Base-by-base conservation (phyloP, 495 filamentous ascomycete genomes). In the Lindgomyces ingoldianus region DNA sequence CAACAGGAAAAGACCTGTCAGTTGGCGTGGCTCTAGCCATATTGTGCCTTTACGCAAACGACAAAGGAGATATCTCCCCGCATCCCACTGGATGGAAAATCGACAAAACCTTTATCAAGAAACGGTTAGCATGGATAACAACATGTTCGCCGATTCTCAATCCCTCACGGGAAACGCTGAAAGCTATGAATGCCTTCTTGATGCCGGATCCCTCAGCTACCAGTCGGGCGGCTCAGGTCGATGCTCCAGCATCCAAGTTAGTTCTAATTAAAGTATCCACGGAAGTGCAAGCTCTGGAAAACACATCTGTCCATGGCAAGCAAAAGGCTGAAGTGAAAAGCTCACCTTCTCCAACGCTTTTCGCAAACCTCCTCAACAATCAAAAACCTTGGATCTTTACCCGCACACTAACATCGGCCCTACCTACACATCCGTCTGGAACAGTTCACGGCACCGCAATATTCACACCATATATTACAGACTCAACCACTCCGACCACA, bases 101-200 rank as follows among this genome's bases (percentile, higher is more conserved):
- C 45, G 83, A 84, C 74, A 97, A 98, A 74, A 78, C 78, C n/a
- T 80, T 87, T 49, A 90, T 97, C 69, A 83, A 88, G 55, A 84
- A 87, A 53, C 81, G 87, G 55, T 79, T 96, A 16, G 87, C 89
- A 8, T 89, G 87, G 80, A 89, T 97, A 54, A 87, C 90, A 62
- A 86, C 83, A 16, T 84, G 86, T 0, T 81, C 86, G 65, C 86
- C 89, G 21, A 86, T 87, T 63, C 86, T 86, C 16, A 95, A 94
- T 71, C 91, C 91, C 0, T 88, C 85, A 62, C 80, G 93, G 42
- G 81, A 87, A 27, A 96, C 91, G 0, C 75, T 98, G 51, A 90
- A 96, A 73, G 88, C 87, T 57, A 86, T 97, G 41, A 96, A 97
- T 76, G 87, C 88, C 41, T 96, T 91, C 66, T 77, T 98, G 47